Conservation (phyloP, 331 rosid genomes). For the Malus hybrid region DNA sequence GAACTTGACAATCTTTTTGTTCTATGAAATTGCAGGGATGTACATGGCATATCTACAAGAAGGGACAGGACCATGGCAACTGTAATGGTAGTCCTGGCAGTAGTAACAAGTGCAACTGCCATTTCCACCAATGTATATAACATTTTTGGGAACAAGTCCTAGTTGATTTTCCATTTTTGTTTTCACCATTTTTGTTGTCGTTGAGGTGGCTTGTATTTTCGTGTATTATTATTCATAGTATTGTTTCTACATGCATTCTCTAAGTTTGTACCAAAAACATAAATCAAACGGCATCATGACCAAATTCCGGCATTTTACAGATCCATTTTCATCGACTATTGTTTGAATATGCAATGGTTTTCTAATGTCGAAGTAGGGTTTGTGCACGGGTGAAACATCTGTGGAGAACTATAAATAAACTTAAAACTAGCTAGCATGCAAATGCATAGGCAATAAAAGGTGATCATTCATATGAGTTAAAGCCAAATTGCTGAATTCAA, state of each 20-base stretch:
- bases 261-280: not conserved
- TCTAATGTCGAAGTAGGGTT: not conserved
- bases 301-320: not conserved
- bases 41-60: conserved; percentile 54
- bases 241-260: not conserved
- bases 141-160: conserved; percentile 26
- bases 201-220: not conserved
- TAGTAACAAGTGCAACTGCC: conserved; percentile 59
- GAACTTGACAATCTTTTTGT: not conserved
- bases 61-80: conserved; percentile 60
- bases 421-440: not conserved
- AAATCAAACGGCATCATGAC: not conserved
- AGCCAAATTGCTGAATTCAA: not conserved
- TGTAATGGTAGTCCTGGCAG: conserved; percentile 58
- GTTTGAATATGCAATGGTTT: not conserved
- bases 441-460: not conserved
- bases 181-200: not conserved
- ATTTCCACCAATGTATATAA: conserved; percentile 60
- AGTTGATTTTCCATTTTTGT: not conserved
- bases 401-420: not conserved
- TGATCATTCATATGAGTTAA: not conserved
- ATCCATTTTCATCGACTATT: not conserved
- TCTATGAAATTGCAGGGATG: conserved; percentile 51
- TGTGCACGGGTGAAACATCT: not conserved
- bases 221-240: not conserved